phyloP scores from a whole-genome alignment of 2,329 filamentous ascomycete species.

The Sporothrix humicola region DNA sequence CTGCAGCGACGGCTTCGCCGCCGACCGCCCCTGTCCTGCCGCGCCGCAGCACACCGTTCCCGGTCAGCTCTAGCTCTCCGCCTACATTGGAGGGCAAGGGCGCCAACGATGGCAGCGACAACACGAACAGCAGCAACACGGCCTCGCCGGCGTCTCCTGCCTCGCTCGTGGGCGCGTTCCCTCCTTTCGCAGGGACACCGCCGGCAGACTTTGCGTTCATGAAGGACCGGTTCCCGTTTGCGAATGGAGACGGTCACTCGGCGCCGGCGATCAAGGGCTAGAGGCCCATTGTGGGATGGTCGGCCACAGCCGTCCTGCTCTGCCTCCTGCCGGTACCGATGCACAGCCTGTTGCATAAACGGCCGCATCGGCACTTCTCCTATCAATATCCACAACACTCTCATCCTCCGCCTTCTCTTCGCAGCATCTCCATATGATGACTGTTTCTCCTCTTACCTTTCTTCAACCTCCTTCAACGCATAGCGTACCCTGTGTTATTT shows the following conservation, averaged over 20 bases:
- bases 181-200: slow-evolving; percentile 55
- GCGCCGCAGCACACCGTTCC: slow-evolving; percentile 35
- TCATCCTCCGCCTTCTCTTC: slow-evolving; percentile 12
- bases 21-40: not conserved
- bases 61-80: not conserved
- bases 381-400: slow-evolving; percentile 12
- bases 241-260: slow-evolving; percentile 54
- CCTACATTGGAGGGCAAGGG: not conserved
- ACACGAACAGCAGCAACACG: slow-evolving; percentile 31
- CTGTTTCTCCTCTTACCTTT: not conserved
- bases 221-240: slow-evolving; percentile 57
- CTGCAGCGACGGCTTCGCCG: slow-evolving; percentile 6
- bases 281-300: not conserved
- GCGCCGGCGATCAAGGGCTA: slow-evolving; percentile 56
- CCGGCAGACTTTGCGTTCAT: slow-evolving; percentile 51
- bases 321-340: slow-evolving; percentile 13
- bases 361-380: not conserved
- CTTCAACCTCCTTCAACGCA: not conserved
- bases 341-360: slow-evolving; percentile 3
- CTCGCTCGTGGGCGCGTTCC: slow-evolving; percentile 52
- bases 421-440: slow-evolving; percentile 22
- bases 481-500: not conserved
- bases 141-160: slow-evolving; percentile 50
- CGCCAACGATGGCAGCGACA: slow-evolving; percentile 27
- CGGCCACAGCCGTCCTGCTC: not conserved